phyloP scores from a whole-genome alignment of 1,284 basidiomycete species.

The Hortiboletus rubellus region DNA sequence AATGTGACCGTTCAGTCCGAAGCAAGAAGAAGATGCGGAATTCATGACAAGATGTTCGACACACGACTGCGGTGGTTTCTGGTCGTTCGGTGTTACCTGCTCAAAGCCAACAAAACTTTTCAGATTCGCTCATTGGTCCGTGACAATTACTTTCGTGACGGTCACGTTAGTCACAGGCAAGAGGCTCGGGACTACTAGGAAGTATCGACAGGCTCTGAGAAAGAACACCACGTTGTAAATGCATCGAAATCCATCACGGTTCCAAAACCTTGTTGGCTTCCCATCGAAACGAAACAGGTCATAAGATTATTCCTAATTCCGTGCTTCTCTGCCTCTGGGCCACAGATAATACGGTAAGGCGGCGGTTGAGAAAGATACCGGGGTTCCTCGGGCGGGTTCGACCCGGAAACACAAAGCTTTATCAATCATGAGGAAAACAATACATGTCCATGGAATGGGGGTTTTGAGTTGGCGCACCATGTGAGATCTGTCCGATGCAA shows the following conservation, averaged over 20 bases:
- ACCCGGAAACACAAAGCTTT: slow-evolving; percentile 9
- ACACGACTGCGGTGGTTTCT: background rate
- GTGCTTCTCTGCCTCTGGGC: slow-evolving; percentile 41
- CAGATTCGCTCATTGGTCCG: slow-evolving; percentile 22
- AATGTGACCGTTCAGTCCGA: slow-evolving; percentile 24
- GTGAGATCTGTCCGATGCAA: slow-evolving; percentile 78
- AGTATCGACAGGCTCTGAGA: background rate
- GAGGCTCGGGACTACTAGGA: too few species aligned
- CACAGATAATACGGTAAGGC: slow-evolving; percentile 51
- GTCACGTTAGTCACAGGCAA: slow-evolving; percentile 18
- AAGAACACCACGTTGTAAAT: slow-evolving; percentile 36
- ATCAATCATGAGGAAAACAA: background rate
- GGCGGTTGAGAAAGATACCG: slow-evolving; percentile 47
- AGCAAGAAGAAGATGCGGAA: slow-evolving; percentile 22
- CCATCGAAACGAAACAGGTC: slow-evolving; percentile 60
- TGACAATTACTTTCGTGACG: slow-evolving; percentile 26
- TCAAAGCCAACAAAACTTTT: slow-evolving; percentile 12
- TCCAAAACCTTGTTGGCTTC: slow-evolving; percentile 38
- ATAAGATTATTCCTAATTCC: slow-evolving; percentile 60
- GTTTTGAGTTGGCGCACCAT: slow-evolving; percentile 49
- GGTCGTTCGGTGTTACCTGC: slow-evolving; percentile 2
- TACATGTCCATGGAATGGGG: slow-evolving; percentile 10
- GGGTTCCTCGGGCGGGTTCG: slow-evolving; percentile 10
- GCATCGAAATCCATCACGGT: slow-evolving; percentile 39
- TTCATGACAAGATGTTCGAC: slow-evolving; percentile 22